Evolutionary conservation across 2,329 filamentous ascomycete genomes (phyloP).

Genomic region (Hymenotorrendiella dingleyae): DNA sequence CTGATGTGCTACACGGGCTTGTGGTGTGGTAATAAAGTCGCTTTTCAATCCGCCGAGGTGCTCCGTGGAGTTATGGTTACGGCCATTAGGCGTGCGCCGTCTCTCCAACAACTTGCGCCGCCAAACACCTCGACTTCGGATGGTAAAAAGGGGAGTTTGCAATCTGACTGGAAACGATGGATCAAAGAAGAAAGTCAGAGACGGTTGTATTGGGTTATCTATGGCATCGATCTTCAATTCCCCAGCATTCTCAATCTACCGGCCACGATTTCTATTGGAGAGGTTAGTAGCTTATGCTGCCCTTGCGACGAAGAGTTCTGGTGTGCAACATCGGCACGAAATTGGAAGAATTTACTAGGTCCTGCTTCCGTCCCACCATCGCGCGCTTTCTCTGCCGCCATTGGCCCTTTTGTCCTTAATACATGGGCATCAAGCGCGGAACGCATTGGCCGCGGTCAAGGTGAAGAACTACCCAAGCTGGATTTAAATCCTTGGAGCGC

Average conservation of each 20-base stretch:
- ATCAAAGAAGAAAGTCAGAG: conserved; percentile 18
- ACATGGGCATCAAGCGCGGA: background rate
- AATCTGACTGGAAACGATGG: conserved; percentile 19
- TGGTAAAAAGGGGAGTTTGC: conserved; percentile 1
- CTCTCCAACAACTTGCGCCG: conserved; percentile 3
- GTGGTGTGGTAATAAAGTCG: conserved; percentile 25
- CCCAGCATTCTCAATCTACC: conserved; percentile 21
- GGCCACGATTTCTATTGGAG: conserved; percentile 19
- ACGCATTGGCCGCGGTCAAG: background rate
- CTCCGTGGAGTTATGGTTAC: conserved; percentile 21
- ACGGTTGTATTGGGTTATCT: conserved; percentile 22
- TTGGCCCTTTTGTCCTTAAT: conserved; percentile 20
- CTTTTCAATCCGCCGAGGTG: conserved; percentile 20
- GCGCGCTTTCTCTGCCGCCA: conserved; percentile 18
- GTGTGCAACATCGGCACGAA: conserved; percentile 17
- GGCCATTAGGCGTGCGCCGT: conserved; percentile 15
- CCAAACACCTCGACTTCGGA: background rate
- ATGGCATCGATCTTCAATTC: conserved; percentile 21
- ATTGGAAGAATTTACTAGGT: conserved; percentile 22
- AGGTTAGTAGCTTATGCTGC: conserved; percentile 18
- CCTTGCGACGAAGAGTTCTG: conserved; percentile 26
- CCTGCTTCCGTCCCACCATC: conserved; percentile 18
- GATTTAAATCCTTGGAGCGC: conserved; percentile 22
- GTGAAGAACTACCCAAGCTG: conserved; percentile 9
- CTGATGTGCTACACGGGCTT: conserved; percentile 20